Evolutionary conservation across 495 filamentous ascomycete species (phyloP).

Genomic region (Aspergillus haitiensis): DNA sequence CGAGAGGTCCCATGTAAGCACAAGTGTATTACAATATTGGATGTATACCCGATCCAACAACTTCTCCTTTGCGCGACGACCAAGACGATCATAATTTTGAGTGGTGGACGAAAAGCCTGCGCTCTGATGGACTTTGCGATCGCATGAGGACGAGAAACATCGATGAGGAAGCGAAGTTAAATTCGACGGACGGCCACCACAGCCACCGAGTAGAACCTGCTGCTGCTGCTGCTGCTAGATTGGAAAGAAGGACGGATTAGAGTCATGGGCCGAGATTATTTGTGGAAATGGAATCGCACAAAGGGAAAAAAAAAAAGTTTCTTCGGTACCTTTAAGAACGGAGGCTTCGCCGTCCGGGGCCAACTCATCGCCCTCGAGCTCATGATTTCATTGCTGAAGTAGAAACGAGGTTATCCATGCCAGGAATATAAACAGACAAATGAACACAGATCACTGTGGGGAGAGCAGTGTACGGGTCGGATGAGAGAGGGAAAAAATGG

Average conservation of each 20-base stretch:
- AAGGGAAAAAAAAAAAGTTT: too few relatives aligned
- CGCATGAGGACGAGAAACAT: slow-evolving; percentile 24
- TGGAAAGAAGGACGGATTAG: slow-evolving; percentile 14
- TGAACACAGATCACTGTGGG: slow-evolving; percentile 16
- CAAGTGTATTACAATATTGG: not conserved
- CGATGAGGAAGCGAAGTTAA: slow-evolving; percentile 24
- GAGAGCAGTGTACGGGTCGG: slow-evolving; percentile 12
- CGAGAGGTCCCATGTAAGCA: not conserved
- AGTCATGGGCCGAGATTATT: not conserved
- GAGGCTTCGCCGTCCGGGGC: slow-evolving; percentile 37
- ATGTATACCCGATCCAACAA: slow-evolving; percentile 43
- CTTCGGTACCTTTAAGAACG: slow-evolving; percentile 27
- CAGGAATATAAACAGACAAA: slow-evolving; percentile 19
- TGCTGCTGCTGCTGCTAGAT: slow-evolving; percentile 32
- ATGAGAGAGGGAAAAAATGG: slow-evolving; percentile 19
- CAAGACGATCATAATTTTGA: slow-evolving; percentile 38
- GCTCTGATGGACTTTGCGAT: slow-evolving; percentile 31
- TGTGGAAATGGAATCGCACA: not conserved
- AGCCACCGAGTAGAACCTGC: slow-evolving; percentile 23
- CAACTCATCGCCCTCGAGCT: slow-evolving; percentile 37
- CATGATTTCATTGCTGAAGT: slow-evolving; percentile 32
- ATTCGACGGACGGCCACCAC: slow-evolving; percentile 18
- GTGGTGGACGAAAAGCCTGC: slow-evolving; percentile 41
- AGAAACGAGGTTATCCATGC: slow-evolving; percentile 7
- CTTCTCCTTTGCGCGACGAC: slow-evolving; percentile 51